phyloP scores from a whole-genome alignment of 371 early-diverging fungal genomes.

The Apophysomyces elegans region DNA sequence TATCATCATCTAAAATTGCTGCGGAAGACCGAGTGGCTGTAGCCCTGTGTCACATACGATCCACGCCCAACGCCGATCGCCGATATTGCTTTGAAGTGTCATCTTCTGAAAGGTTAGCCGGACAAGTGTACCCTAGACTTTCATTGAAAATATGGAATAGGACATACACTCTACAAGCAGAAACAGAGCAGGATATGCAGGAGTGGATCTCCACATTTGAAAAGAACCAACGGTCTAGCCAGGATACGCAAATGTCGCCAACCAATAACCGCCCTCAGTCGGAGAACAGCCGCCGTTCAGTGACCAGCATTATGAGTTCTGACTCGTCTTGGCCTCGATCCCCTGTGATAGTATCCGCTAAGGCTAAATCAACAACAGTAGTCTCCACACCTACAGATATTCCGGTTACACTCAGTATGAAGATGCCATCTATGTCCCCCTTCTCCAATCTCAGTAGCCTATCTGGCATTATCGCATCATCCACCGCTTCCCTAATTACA shows the following conservation, averaged over 20 bases:
- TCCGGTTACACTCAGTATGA: constrained; percentile 27
- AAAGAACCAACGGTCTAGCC: constrained; percentile 20
- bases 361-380: constrained; percentile 33
- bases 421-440: constrained; percentile 8
- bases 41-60: constrained; percentile 64
- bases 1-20: constrained; percentile 54
- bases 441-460: constrained; percentile 5
- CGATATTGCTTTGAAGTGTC: constrained; percentile 79
- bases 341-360: constrained; percentile 16
- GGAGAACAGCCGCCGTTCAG: constrained; percentile 1
- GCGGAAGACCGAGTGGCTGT: constrained; percentile 63
- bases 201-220: constrained; percentile 73
- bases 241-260: constrained; percentile 1
- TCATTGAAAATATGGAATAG: constrained; percentile 16
- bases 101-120: constrained; percentile 61
- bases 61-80: constrained; percentile 57
- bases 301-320: constrained; percentile 8
- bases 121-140: not conserved
- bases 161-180: constrained; percentile 66
- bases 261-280: not conserved
- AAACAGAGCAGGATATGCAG: constrained; percentile 70
- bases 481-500: not conserved
- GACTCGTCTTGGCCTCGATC: constrained; percentile 16
- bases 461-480: not conserved
- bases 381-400: constrained; percentile 30